Conservation (phyloP, 2,329 filamentous ascomycete species). For the Talaromyces piceae region DNA sequence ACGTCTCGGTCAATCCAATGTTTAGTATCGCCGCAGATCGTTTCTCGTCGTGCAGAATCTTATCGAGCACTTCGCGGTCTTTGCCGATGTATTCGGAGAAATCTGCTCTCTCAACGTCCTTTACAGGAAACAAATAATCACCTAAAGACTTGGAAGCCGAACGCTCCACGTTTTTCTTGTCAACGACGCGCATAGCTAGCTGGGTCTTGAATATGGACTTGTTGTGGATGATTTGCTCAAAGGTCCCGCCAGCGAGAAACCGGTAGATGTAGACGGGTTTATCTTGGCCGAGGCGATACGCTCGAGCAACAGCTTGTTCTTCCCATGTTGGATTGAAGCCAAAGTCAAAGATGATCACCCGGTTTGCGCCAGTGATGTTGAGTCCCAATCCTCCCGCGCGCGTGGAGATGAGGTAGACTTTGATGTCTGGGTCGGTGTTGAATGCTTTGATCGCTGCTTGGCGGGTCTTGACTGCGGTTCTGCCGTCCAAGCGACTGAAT, state of each 20-base stretch:
- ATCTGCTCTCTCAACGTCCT: constrained; percentile 45
- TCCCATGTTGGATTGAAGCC: constrained; percentile 73
- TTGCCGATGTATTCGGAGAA: constrained; percentile 51
- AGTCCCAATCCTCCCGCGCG: constrained; percentile 73
- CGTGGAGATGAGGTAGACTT: constrained; percentile 74
- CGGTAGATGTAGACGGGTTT: constrained; percentile 82
- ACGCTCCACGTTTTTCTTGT: constrained; percentile 69
- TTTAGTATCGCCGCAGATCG: constrained; percentile 22
- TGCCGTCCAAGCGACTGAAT: constrained; percentile 61
- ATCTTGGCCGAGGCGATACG: constrained; percentile 75
- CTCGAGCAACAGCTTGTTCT: constrained; percentile 78
- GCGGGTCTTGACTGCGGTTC: constrained; percentile 48
- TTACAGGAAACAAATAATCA: constrained; percentile 55
- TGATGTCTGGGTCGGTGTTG: constrained; percentile 48
- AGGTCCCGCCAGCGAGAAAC: constrained; percentile 69
- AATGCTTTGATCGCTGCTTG: constrained; percentile 61
- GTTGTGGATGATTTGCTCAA: constrained; percentile 67
- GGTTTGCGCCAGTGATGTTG: constrained; percentile 76
- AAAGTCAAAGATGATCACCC: constrained; percentile 81
- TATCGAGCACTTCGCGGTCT: constrained; percentile 55
- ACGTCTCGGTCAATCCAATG: constrained; percentile 64
- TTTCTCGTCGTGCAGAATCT: constrained; percentile 21
- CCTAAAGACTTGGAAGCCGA: constrained; percentile 49
- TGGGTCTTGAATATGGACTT: constrained; percentile 75
- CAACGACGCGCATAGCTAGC: constrained; percentile 70